Evolutionary conservation across 495 filamentous ascomycete species (phyloP).

Genomic region (Evansstolkia leycettana): DNA sequence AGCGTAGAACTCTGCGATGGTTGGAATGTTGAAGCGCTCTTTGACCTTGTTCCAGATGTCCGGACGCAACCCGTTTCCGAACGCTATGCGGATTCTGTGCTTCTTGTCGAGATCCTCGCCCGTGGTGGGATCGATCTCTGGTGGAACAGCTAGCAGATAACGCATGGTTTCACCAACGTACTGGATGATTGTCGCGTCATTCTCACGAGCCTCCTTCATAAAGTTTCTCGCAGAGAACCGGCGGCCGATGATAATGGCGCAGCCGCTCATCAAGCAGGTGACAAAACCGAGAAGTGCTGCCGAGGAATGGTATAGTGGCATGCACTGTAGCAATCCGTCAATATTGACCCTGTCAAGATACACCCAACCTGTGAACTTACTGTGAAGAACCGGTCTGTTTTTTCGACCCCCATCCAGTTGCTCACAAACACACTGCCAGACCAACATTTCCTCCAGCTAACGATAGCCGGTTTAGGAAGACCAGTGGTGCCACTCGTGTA

Average conservation of each 20-base stretch:
- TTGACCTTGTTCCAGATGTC: constrained; percentile 89
- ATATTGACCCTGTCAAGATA: not conserved
- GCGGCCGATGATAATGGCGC: constrained; percentile 59
- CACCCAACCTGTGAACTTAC: constrained; percentile 29
- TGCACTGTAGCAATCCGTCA: constrained; percentile 41
- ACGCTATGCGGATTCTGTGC: constrained; percentile 67
- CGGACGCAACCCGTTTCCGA: constrained; percentile 85
- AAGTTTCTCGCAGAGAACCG: constrained; percentile 76
- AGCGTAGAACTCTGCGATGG: constrained; percentile 81
- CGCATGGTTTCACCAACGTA: constrained; percentile 94
- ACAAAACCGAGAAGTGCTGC: constrained; percentile 60
- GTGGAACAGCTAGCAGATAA: constrained; percentile 68
- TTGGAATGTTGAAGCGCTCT: constrained; percentile 70
- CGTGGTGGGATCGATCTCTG: constrained; percentile 47
- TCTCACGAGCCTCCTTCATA: constrained; percentile 65
- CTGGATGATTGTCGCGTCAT: constrained; percentile 71
- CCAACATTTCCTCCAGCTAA: constrained; percentile 62
- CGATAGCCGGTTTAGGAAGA: constrained; percentile 79
- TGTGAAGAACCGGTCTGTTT: constrained; percentile 70
- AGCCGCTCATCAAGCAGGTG: constrained; percentile 43
- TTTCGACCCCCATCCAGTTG: constrained; percentile 41
- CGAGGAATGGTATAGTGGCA: constrained; percentile 91
- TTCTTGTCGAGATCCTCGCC: constrained; percentile 65
- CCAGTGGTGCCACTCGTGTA: constrained; percentile 88
- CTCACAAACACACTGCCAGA: constrained; percentile 40